Percentiles rank a stretch among this genome's conserved stretches.
phyloP scores from a whole-genome alignment of 768 basidiomycete species.

The Sutorius australiensis region DNA sequence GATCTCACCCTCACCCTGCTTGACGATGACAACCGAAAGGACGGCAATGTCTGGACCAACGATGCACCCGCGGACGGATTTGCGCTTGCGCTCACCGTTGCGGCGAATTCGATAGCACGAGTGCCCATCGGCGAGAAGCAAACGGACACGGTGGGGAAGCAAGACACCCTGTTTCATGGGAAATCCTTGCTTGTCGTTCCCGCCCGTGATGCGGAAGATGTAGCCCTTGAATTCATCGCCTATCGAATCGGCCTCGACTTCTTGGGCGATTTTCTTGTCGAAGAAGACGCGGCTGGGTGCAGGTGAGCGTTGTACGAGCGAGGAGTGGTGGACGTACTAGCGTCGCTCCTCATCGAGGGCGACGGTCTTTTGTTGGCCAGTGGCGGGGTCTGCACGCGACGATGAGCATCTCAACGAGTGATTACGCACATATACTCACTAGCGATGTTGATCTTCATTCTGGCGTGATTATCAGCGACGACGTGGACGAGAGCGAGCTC shows the following conservation, averaged over 20 bases:
- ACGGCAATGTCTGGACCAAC: constrained; percentile 96
- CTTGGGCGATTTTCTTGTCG: constrained; percentile 96
- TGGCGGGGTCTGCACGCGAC: constrained; percentile 74
- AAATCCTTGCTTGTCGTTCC: constrained; percentile 99
- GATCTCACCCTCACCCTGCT: constrained; percentile 89
- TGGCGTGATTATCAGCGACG: constrained; percentile 25
- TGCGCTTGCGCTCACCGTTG: constrained; percentile 95
- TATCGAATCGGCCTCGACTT: constrained; percentile 85
- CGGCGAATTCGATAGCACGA: constrained; percentile 95
- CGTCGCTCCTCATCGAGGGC: constrained; percentile 90
- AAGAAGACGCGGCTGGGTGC: constrained; percentile 80
- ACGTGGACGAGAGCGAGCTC: neutral
- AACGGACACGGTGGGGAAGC: constrained; percentile 86
- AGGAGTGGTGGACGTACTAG: constrained; percentile 47
- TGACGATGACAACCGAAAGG: constrained; percentile 89
- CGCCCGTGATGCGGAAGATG: constrained; percentile 93
- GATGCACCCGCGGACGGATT: constrained; percentile 98
- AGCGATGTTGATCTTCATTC: constrained; percentile 98
- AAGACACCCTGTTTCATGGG: constrained; percentile 99
- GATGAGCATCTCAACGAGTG: constrained; percentile 9
- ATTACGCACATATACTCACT: constrained; percentile 48
- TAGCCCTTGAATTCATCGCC: constrained; percentile 98
- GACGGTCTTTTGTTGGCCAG: constrained; percentile 94
- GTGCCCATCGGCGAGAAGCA: constrained; percentile 94
- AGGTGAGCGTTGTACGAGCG: neutral